phyloP scores from a whole-genome alignment of 768 basidiomycete genomes.

The Tephrocybe sp. region DNA sequence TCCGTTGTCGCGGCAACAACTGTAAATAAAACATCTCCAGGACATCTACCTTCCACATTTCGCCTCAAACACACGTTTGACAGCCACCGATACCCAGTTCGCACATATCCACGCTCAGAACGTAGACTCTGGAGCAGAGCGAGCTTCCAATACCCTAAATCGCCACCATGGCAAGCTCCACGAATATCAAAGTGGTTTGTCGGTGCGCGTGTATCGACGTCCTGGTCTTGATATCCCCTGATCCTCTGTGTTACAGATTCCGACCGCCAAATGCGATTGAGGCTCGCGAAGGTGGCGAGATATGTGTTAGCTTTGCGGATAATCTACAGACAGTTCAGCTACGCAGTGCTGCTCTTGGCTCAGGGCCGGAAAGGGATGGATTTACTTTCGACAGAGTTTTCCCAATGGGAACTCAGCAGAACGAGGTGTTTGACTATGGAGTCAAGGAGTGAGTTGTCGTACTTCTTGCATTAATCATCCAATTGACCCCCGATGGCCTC shows the following conservation, averaged over 20 bases:
- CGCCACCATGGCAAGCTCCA: slow-evolving; percentile 65
- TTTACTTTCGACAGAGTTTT: slow-evolving; percentile 98
- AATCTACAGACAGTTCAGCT: slow-evolving; percentile 83
- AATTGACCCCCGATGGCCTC: slow-evolving; percentile 20
- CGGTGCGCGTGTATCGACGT: slow-evolving; percentile 58
- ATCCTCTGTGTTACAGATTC: slow-evolving; percentile 55
- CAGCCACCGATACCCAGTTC: slow-evolving; percentile 15
- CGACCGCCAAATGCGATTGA: slow-evolving; percentile 95
- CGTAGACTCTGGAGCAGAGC: slow-evolving; percentile 18
- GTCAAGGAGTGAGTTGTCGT: slow-evolving; percentile 83
- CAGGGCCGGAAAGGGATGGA: slow-evolving; percentile 93
- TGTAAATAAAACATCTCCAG: slow-evolving; percentile 21
- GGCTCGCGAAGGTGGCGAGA: slow-evolving; percentile 81
- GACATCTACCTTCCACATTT: slow-evolving; percentile 16
- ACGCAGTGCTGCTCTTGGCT: slow-evolving; percentile 63
- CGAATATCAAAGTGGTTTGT: slow-evolving; percentile 98
- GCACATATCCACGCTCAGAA: slow-evolving; percentile 8
- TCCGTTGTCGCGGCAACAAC: slow-evolving; percentile 25
- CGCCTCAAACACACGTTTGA: slow-evolving; percentile 13
- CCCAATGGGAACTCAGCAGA: slow-evolving; percentile 85
- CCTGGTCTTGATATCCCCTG: slow-evolving; percentile 9
- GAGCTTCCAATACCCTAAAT: slow-evolving; percentile 16
- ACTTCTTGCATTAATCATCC: slow-evolving; percentile 12
- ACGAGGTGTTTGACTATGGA: slow-evolving; percentile 97
- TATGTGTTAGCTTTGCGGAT: slow-evolving; percentile 87